phyloP scores from a whole-genome alignment of 2,329 filamentous ascomycete species.

The Xylaria sp. region DNA sequence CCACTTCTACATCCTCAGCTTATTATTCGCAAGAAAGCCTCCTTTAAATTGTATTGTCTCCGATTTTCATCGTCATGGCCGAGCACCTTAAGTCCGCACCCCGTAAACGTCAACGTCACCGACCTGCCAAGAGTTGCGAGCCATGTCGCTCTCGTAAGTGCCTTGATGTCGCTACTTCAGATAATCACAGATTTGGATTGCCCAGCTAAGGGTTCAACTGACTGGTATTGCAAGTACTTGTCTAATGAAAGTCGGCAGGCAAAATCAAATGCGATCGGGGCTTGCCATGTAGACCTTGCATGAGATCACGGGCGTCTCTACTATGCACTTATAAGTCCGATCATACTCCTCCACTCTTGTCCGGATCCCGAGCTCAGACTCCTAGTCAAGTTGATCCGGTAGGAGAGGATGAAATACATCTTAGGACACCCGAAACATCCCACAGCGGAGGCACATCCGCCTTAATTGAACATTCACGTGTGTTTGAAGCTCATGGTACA shows the following conservation, averaged over 20 bases:
- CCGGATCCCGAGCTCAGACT: not conserved
- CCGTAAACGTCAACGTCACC: constrained; percentile 23
- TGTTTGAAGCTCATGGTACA: not conserved
- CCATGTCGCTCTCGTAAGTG: constrained; percentile 28
- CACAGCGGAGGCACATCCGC: not conserved
- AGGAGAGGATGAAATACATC: not conserved
- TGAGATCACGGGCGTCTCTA: constrained; percentile 25
- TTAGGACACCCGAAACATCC: not conserved
- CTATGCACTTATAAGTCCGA: constrained; percentile 25
- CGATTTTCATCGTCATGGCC: constrained; percentile 21
- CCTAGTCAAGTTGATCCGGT: not conserved
- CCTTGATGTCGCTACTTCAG: not conserved
- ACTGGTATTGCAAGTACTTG: not conserved
- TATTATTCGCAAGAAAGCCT: not conserved
- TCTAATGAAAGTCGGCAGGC: constrained; percentile 8
- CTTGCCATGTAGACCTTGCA: constrained; percentile 28
- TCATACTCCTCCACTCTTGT: not conserved
- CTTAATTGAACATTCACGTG: not conserved
- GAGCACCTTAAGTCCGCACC: constrained; percentile 25
- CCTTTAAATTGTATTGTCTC: not conserved
- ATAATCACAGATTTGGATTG: not conserved
- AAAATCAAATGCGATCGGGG: constrained; percentile 30
- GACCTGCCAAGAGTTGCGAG: constrained; percentile 31
- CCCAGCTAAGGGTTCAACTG: not conserved
- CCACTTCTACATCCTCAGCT: not conserved